Evolutionary conservation across 192 early-diverging fungal genomes (phyloP), one percentile per base, ranked within the genome.

Genomic region (Mortierella antarctica): DNA sequence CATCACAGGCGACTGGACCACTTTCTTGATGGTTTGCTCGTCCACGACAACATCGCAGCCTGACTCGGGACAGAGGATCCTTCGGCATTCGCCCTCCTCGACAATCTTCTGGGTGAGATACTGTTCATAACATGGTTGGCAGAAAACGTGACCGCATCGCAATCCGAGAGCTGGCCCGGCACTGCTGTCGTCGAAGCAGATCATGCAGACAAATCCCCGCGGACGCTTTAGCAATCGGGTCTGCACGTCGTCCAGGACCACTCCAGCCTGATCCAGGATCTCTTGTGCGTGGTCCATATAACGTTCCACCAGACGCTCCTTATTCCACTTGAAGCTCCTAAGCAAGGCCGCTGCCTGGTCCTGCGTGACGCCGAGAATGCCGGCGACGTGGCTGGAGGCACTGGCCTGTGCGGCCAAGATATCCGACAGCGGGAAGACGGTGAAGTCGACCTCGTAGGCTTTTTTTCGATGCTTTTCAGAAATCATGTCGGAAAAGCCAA

Each of bases 131-230:
- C 98, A 99, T 49, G 90, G 87, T 48, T 73, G 71, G 78, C 97
- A 99, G 86, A 95, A 98, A 7, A 94, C 80, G 81, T 99, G 97
- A 5, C 89, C 87, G 83, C 98, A 99, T 21, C 88, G 75, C 55
- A 98, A 82, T n/a, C 91, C 92, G 41, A 96, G 74, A 9, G 91
- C 92, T 48, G 87, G 78, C 12, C 89, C 66, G 6, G 77, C 71
- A 47, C 84, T 84, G 47, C 87, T 88, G 63, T 94, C 93, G 56
- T 88, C 86, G 82, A 89, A 98, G 87, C 98, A 99, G 71, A 99
- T 96, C 40, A 93, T 93, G 85, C 98, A 99, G 54, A 84, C 82
- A 74, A 97, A 96, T 44, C 75, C 74, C 46, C 48, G 40, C 14
- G 78, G 75, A 11, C 80, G 65, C 39, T 83, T 74, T 23, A 86